Evolutionary conservation across 345 rosid species (phyloP).

Genomic region (Gossypium turneri): DNA sequence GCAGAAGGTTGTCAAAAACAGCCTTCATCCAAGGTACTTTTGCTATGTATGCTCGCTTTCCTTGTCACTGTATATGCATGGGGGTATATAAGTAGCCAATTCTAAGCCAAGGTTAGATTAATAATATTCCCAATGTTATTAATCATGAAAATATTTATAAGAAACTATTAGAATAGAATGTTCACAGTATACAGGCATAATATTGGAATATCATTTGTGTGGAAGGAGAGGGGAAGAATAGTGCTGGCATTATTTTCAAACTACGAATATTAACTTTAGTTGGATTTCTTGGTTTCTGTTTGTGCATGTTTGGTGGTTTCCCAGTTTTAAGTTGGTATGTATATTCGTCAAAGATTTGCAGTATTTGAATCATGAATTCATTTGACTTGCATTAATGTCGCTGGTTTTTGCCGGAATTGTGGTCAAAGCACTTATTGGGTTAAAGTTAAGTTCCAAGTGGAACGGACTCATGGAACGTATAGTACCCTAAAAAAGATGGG

Average conservation of each 20-base stretch:
- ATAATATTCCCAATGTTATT: too few species aligned
- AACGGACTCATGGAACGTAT: too few species aligned
- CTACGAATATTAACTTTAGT: background rate
- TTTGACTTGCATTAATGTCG: too few species aligned
- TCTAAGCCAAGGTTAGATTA: background rate
- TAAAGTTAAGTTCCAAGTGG: too few species aligned
- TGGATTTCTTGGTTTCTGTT: background rate
- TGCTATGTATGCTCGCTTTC: background rate
- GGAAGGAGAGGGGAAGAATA: background rate
- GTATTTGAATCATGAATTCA: too few species aligned
- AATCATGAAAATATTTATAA: too few species aligned
- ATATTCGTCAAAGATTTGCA: too few species aligned
- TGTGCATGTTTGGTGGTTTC: background rate
- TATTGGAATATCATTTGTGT: background rate
- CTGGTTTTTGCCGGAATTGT: too few species aligned
- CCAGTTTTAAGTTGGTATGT: background rate
- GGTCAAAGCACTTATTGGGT: too few species aligned
- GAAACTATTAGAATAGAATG: too few species aligned
- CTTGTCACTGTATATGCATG: background rate
- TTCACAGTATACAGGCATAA: background rate
- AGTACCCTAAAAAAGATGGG: too few species aligned
- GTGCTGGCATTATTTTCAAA: background rate
- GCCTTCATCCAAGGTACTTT: slow-evolving; percentile 92
- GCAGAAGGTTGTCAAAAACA: slow-evolving; percentile 96
- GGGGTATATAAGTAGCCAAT: background rate